phyloP scores from a whole-genome alignment of 495 filamentous ascomycete species.

The Neurospora intermedia region DNA sequence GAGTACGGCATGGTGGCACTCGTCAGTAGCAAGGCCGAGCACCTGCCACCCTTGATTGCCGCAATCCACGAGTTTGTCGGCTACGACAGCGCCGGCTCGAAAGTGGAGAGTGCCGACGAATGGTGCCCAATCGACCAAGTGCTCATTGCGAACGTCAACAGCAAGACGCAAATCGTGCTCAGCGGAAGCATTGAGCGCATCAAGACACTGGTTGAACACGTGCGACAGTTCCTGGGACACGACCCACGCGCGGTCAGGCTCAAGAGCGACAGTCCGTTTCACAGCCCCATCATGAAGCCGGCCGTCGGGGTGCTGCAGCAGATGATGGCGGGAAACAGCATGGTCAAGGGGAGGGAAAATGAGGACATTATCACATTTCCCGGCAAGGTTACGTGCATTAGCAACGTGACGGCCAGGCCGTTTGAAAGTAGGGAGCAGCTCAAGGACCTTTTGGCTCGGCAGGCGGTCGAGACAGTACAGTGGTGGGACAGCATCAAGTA shows the following conservation, averaged over 20 bases:
- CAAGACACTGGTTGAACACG: constrained; percentile 72
- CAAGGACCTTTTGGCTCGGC: constrained; percentile 61
- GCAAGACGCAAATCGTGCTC: constrained; percentile 90
- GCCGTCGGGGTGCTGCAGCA: constrained; percentile 61
- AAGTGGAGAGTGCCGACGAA: constrained; percentile 54
- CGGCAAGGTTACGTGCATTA: constrained; percentile 62
- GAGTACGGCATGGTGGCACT: constrained; percentile 92
- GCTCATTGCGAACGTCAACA: constrained; percentile 88
- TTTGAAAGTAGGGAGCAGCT: constrained; percentile 64
- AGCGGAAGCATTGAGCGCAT: constrained; percentile 81
- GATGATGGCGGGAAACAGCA: constrained; percentile 45
- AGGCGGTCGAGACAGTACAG: constrained; percentile 76
- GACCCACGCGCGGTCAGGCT: constrained; percentile 82
- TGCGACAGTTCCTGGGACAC: constrained; percentile 86
- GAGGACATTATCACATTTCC: constrained; percentile 58
- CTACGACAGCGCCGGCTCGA: constrained; percentile 49
- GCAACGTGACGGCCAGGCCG: constrained; percentile 73
- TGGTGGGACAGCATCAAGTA: constrained; percentile 94
- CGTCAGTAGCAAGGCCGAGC: constrained; percentile 63
- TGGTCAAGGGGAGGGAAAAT: constrained; percentile 32
- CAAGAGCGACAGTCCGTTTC: constrained; percentile 86
- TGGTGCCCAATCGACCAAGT: constrained; percentile 73
- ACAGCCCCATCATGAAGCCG: constrained; percentile 85
- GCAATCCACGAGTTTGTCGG: constrained; percentile 75
- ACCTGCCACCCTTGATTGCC: constrained; percentile 53